Conservation (phyloP, 176 grass and related monocot genomes). For the Carex littledalei region DNA sequence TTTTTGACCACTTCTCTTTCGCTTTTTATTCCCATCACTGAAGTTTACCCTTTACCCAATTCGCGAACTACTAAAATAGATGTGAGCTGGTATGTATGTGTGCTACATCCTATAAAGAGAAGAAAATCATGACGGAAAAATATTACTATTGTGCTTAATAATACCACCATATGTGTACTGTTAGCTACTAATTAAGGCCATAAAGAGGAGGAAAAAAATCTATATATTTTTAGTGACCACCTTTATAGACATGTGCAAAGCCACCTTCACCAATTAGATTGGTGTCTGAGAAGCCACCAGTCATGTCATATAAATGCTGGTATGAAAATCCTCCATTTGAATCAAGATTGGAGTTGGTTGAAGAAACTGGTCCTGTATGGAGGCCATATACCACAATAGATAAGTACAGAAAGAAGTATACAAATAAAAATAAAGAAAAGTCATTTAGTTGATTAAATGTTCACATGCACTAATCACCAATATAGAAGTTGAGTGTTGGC, state of each 20-base stretch:
- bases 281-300: not conserved
- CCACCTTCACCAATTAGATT: conserved; percentile 25
- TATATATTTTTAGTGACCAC: not conserved
- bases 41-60: not conserved
- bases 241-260: conserved; percentile 24
- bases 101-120: not conserved
- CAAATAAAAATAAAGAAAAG: too few species aligned
- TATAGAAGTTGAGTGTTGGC: not conserved
- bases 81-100: not conserved
- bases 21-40: not conserved
- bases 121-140: not conserved
- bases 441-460: not conserved
- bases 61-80: not conserved
- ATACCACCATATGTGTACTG: not conserved
- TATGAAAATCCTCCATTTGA: conserved; percentile 12
- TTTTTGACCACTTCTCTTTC: not conserved
- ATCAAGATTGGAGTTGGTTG: not conserved
- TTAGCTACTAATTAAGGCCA: not conserved
- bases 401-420: not conserved
- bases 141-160: not conserved
- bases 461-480: not conserved
- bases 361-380: not conserved
- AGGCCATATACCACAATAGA: not conserved
- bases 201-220: not conserved
- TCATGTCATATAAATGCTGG: conserved; percentile 18